Base-by-base conservation (phyloP, 768 basidiomycete genomes). In the Trametes maxima region DNA sequence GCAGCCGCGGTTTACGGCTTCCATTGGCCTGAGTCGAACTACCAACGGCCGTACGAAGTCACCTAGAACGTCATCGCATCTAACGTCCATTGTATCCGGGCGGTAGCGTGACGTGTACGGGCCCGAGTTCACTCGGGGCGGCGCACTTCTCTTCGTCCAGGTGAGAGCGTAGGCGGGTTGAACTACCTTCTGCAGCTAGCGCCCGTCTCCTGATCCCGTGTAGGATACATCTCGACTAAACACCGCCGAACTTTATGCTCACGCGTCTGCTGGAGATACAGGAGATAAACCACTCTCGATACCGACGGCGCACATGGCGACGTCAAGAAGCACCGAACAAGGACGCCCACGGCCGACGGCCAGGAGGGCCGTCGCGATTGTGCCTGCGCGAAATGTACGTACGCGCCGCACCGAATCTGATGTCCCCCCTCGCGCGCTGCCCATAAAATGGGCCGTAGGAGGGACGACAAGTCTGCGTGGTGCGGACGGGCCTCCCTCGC, bases 281-380 rank as follows among this genome's bases (percentile, higher is more conserved):
- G 40, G 57, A 50, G 57, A 58, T 58, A 58, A 36, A 33, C 40
- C 57, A 28, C 16, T 21, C 4, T 5, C 17, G 37, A 33, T 58
- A 40, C 57, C 48, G 48, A 40, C 48, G 13, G 57, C n/a, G 25
- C n/a, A 35, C 48, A 58, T 51, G 57, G 57, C 39, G 48, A 33
- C 42, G 40, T 58, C 48, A 25, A 48, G 56, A 58, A 58, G 57
- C 39, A 46, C 43, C 12, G n/a, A 19, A 14, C 54, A 21, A 36
- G 46, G 46, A 57, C 56, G 56, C 37, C 39, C n/a, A 21, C 47
- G 54, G 17, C 10, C 44, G 35, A 13, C 14, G 16, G 21, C 17
- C 46, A 11, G 42, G 22, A 16, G 17, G 33, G 44, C 25, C 17
- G 40, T 3, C n/a, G 25, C 48, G 48, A 49, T 37, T 16, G 46